These are phyloP conservation scores for Lepidium aucheri DNA, from an alignment of 345 rosid species.

Conservation along the genomic window DNA sequence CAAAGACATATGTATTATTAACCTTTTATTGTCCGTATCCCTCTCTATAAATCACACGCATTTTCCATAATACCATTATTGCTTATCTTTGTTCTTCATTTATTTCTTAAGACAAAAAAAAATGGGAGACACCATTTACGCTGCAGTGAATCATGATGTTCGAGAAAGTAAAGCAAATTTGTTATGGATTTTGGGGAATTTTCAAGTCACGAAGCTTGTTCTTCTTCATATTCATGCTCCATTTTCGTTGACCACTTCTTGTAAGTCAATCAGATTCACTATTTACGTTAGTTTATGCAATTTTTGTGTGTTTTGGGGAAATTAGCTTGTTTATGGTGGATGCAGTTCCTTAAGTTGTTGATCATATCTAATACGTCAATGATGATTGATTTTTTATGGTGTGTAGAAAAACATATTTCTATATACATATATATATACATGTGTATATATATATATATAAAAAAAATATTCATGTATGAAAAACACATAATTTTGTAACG, in stretches of 20 bases:
- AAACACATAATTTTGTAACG: background rate
- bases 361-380: background rate
- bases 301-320: too few relatives aligned
- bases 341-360: background rate
- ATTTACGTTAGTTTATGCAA: too few relatives aligned
- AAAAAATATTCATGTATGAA: too few relatives aligned
- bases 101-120: background rate
- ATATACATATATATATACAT: too few relatives aligned
- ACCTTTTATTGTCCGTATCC: background rate
- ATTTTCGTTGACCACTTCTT: slow-evolving; percentile 4
- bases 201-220: slow-evolving; percentile 26
- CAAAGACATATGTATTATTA: background rate
- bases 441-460: too few relatives aligned
- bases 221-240: slow-evolving; percentile 44
- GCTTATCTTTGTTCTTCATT: background rate
- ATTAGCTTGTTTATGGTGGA: background rate
- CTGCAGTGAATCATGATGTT: slow-evolving; percentile 47
- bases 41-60: background rate
- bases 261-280: too few relatives aligned
- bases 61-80: background rate
- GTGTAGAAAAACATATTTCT: background rate
- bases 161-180: slow-evolving; percentile 40
- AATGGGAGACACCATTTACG: slow-evolving; percentile 32
- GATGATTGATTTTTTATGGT: background rate
- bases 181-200: slow-evolving; percentile 37